Conservation (phyloP, 371 early-diverging fungal species). For the Mucor ambiguus region DNA sequence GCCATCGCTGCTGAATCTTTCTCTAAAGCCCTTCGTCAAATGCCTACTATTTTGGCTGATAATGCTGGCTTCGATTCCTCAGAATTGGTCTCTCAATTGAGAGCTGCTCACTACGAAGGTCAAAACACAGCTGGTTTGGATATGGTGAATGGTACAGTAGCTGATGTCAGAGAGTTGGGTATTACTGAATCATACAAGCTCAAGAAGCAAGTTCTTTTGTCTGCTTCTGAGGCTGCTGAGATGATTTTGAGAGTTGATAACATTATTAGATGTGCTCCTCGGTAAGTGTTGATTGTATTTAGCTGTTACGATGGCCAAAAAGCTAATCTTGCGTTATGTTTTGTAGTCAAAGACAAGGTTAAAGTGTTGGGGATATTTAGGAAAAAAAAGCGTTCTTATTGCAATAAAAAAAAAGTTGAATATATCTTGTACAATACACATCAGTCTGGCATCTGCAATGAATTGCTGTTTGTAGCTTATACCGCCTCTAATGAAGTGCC, state of each 20-base stretch:
- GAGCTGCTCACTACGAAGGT: constrained; percentile 93
- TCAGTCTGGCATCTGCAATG: not conserved
- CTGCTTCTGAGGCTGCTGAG: constrained; percentile 99
- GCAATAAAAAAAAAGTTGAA: constrained; percentile 7
- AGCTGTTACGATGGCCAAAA: not conserved
- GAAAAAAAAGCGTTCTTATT: not conserved
- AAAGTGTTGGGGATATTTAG: constrained; percentile 9
- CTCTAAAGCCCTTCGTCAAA: constrained; percentile 94
- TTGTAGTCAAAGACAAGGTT: constrained; percentile 26
- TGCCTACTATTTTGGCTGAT: constrained; percentile 98
- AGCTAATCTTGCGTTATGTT: not conserved
- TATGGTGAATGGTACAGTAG: constrained; percentile 83
- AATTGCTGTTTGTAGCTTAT: no score
- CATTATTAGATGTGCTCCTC: constrained; percentile 96
- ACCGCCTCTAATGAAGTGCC: no score
- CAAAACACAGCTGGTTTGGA: constrained; percentile 86
- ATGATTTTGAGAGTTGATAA: constrained; percentile 99
- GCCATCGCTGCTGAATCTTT: constrained; percentile 98
- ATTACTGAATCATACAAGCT: constrained; percentile 98
- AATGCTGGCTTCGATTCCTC: constrained; percentile 99
- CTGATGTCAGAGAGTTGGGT: constrained; percentile 86
- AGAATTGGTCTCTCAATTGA: constrained; percentile 90
- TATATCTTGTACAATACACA: not conserved
- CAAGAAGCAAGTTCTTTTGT: constrained; percentile 96
- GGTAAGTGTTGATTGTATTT: constrained; percentile 29